These are phyloP conservation scores for Bothriochloa decipiens DNA, from an alignment of 176 grass and related monocot species.

Conservation along the genomic window DNA sequence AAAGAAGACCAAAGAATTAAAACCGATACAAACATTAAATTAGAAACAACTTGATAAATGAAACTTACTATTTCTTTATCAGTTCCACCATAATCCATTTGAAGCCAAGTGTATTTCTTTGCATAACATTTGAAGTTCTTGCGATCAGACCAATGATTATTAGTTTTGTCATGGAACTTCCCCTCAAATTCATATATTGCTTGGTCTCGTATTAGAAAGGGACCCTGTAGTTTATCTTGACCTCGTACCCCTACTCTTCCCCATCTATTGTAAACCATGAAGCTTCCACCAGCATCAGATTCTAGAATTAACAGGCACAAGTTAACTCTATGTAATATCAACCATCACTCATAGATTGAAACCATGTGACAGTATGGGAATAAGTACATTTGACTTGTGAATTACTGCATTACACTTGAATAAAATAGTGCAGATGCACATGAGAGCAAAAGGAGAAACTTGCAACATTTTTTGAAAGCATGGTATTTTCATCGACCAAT, in stretches of 20 bases:
- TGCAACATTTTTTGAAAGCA: conserved; percentile 35
- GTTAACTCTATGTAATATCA: conserved; percentile 31
- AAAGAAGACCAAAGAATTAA: conserved; percentile 36
- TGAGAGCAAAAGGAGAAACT: not conserved
- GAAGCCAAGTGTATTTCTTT: conserved; percentile 81
- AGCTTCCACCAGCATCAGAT: conserved; percentile 76
- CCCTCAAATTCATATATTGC: conserved; percentile 71
- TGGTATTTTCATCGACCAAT: conserved; percentile 23
- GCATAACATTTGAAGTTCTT: conserved; percentile 62
- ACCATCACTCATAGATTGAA: conserved; percentile 11
- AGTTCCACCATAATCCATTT: conserved; percentile 86
- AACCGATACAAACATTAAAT: conserved; percentile 27
- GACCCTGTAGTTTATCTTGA: conserved; percentile 77
- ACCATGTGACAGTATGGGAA: not conserved
- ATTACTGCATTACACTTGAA: not conserved
- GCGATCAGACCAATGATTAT: conserved; percentile 69
- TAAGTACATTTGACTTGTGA: not conserved
- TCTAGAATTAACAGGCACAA: conserved; percentile 54
- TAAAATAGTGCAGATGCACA: not conserved
- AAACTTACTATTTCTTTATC: conserved; percentile 71
- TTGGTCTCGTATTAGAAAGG: conserved; percentile 56
- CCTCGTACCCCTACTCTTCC: conserved; percentile 86
- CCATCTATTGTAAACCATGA: conserved; percentile 96
- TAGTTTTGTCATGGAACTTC: conserved; percentile 83
- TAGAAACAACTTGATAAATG: conserved; percentile 32